Evolutionary conservation across 1,139 yeast species (phyloP).

Genomic region (Eremothecium gossypii): DNA sequence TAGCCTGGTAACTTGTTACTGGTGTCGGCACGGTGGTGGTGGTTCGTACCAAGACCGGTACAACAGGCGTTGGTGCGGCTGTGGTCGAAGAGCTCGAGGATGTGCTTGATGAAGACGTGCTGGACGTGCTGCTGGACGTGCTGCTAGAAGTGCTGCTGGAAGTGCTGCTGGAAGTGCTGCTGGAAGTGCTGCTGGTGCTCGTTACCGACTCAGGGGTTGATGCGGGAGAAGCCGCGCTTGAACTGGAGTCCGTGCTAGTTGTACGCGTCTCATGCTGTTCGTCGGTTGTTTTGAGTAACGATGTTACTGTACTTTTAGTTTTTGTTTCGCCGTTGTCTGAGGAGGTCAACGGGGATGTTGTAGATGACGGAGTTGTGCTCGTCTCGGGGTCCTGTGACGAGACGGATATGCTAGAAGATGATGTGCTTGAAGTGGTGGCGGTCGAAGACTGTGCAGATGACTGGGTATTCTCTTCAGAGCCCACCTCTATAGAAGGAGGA

Average conservation of each 20-base stretch:
- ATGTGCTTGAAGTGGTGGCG: too few relatives aligned
- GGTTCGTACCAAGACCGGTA: conserved; percentile 1
- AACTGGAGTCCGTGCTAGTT: not conserved
- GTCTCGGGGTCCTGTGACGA: too few relatives aligned
- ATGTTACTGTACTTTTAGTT: too few relatives aligned
- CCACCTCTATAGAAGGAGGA: conserved; percentile 2
- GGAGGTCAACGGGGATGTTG: too few relatives aligned
- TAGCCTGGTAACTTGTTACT: conserved; percentile 1
- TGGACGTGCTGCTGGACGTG: not conserved
- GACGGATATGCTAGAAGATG: too few relatives aligned
- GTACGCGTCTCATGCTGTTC: too few relatives aligned
- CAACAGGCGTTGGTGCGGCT: not conserved
- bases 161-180: not conserved
- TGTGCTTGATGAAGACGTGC: conserved; percentile 3
- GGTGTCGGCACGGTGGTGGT: not conserved
- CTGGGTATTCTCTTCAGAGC: too few relatives aligned
- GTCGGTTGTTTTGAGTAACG: too few relatives aligned
- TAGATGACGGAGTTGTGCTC: too few relatives aligned
- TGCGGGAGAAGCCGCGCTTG: not conserved
- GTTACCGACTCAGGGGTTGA: not conserved
- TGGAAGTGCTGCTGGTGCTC: conserved; percentile 1
- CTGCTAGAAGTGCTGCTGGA: not conserved
- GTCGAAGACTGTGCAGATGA: too few relatives aligned
- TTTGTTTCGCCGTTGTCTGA: too few relatives aligned
- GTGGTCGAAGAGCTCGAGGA: conserved; percentile 2